Evolutionary conservation across 768 basidiomycete species (phyloP).

Genomic region (Termitomyces sp.): DNA sequence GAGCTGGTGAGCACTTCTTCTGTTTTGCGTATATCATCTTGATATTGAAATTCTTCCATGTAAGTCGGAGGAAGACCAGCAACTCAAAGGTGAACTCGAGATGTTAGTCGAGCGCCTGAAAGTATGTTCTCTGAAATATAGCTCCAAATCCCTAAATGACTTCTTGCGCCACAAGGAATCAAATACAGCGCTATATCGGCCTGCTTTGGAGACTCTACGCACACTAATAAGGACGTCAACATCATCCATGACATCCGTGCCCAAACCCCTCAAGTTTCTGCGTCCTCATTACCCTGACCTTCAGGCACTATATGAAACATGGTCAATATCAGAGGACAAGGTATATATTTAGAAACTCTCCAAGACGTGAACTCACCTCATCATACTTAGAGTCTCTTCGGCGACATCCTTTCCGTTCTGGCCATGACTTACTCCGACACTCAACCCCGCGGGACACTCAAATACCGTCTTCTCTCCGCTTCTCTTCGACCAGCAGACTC

Average conservation of each 20-base stretch:
- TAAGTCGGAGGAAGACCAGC: conserved; percentile 93
- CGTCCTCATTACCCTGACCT: conserved; percentile 90
- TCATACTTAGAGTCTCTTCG: conserved; percentile 75
- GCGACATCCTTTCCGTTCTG: conserved; percentile 95
- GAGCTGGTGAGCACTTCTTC: conserved; percentile 65
- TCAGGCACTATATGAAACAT: conserved; percentile 78
- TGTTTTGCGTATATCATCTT: neutral
- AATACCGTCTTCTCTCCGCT: conserved; percentile 84
- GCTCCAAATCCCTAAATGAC: neutral
- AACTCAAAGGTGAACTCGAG: conserved; percentile 91
- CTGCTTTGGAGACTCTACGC: conserved; percentile 90
- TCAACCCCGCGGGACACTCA: conserved; percentile 91
- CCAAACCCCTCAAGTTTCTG: conserved; percentile 97
- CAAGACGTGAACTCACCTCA: neutral
- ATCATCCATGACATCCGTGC: conserved; percentile 98
- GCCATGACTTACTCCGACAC: conserved; percentile 99
- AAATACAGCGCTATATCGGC: conserved; percentile 78
- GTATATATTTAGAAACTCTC: conserved; percentile 30
- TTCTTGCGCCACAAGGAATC: conserved; percentile 62
- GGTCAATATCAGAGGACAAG: conserved; percentile 78
- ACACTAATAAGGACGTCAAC: conserved; percentile 95
- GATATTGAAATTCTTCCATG: conserved; percentile 9
- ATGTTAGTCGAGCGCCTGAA: conserved; percentile 94
- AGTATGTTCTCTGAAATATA: conserved; percentile 41
- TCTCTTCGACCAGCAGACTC: conserved; percentile 63